Evolutionary conservation across 345 rosid species (phyloP).

Genomic region (Euclidium syriacum): DNA sequence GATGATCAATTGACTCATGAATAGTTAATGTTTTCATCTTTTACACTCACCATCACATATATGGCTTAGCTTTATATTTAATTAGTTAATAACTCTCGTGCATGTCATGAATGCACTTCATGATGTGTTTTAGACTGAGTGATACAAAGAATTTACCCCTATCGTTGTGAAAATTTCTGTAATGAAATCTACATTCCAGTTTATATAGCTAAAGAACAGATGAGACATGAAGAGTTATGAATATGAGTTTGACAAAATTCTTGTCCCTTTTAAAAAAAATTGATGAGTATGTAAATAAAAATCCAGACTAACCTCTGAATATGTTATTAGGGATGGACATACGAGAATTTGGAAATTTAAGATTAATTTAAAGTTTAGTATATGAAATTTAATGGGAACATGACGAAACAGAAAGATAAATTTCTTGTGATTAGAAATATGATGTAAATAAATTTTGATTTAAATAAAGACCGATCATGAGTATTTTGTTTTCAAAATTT

Average conservation of each 20-base stretch:
- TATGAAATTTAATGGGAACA: too few species aligned
- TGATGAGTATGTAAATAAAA: not conserved
- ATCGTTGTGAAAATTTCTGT: not conserved
- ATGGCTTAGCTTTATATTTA: slow-evolving; percentile 4
- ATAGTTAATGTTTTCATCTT: slow-evolving; percentile 29
- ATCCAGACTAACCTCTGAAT: not conserved
- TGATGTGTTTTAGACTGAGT: not conserved
- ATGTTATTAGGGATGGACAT: too few species aligned
- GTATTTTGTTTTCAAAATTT: too few species aligned
- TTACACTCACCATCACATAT: slow-evolving; percentile 23
- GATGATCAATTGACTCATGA: slow-evolving; percentile 30
- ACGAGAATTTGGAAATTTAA: too few species aligned
- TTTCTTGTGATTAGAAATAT: too few species aligned
- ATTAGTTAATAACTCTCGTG: not conserved
- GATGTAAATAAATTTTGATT: too few species aligned
- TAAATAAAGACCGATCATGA: too few species aligned
- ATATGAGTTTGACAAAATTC: not conserved
- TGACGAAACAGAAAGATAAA: too few species aligned
- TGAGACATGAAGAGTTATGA: not conserved
- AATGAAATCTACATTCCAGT: too few species aligned
- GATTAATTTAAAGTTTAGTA: too few species aligned
- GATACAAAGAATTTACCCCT: not conserved
- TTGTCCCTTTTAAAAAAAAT: not conserved
- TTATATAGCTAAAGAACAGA: too few species aligned
- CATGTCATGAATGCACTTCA: slow-evolving; percentile 1